phyloP scores from a whole-genome alignment of 495 filamentous ascomycete species.

The Hypoxylon fuscum region DNA sequence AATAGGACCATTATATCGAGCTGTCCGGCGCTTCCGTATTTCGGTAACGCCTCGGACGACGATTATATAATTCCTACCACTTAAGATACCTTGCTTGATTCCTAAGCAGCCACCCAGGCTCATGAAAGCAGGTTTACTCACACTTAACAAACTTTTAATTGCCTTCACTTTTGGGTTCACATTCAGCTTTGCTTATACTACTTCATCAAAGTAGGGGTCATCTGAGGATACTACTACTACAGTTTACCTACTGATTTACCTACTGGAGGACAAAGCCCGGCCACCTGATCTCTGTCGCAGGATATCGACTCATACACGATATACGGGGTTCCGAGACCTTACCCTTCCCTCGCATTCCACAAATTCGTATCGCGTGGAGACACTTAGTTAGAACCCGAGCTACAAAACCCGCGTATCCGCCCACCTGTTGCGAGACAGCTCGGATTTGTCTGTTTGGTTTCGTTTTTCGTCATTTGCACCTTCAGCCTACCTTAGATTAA shows the following conservation, averaged over 20 bases:
- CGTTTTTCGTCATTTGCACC: conserved; percentile 19
- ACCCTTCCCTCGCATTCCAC: conserved; percentile 45
- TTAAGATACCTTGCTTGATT: neutral
- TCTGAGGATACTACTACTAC: neutral
- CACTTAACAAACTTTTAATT: too few species aligned
- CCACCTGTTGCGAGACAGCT: conserved; percentile 37
- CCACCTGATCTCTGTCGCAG: conserved; percentile 39
- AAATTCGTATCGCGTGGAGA: conserved; percentile 49
- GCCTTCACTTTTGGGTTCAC: neutral
- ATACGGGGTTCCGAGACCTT: conserved; percentile 45
- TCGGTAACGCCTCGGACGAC: conserved; percentile 8
- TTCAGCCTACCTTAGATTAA: conserved; percentile 25
- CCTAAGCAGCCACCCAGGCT: neutral
- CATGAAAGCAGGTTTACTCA: too few species aligned
- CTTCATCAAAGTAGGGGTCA: conserved; percentile 6
- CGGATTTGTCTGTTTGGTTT: conserved; percentile 22
- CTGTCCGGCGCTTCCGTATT: conserved; percentile 35
- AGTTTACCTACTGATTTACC: too few species aligned
- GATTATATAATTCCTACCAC: conserved; percentile 7
- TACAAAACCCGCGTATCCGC: conserved; percentile 47
- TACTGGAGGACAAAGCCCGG: conserved; percentile 25
- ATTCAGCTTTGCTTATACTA: conserved; percentile 9
- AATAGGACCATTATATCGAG: conserved; percentile 23
- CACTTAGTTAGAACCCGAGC: conserved; percentile 37
- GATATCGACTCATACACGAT: conserved; percentile 39